Evolutionary conservation across 1,284 basidiomycete genomes (phyloP), one percentile per base, ranked within the genome.

Genomic region (Cystobasidium sp.): DNA sequence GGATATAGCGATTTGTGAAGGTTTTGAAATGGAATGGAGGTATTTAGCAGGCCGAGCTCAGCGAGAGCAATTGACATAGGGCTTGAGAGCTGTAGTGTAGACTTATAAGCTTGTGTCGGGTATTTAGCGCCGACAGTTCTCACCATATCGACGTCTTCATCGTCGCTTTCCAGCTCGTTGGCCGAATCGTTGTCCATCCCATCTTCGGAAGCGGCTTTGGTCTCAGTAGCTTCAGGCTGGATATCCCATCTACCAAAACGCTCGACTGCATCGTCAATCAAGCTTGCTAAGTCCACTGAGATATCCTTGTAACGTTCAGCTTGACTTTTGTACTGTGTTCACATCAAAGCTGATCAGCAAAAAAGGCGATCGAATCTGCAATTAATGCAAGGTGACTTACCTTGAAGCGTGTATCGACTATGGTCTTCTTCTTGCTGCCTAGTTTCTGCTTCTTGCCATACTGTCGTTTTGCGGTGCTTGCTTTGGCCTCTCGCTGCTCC

Each of bases 21-120:
- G 4, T 65, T 67, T 31, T 76, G 64, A 55, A 80, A 80, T 18
- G 78, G 78, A 31, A 77, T 43, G 8, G 77, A 76, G 14, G 79
- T 70, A 76, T 80, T 79, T 69, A 79, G 76, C 43, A 78, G 69
- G 37, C 39, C 51, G 12, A 68, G 63, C 31, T 65, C 65, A 7
- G 69, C 75, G 22, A 75, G 43, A 4, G 69, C 69, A 4, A 55
- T 63, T 18, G 75, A 68, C 55, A 75, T 65, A 20, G 75, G 69
- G 31, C 53, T 74, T 43, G 70, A 31, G 14, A 68, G 8, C 65
- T 74, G 51, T 3, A 22, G 7, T 2, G 20, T 37, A 9, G 24
- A 31, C 4, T 18, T 22, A 16, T 65, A 12, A 39, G 44, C 37
- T 22, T 31, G 52, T 53, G 47, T 12, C n/a, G 12, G 9, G 39